A percentile compares a stretch with the other conserved stretches of the same genome.
Conservation (phyloP, 2,329 filamentous ascomycete genomes). For the Cylindrodendrum hubeiense region DNA sequence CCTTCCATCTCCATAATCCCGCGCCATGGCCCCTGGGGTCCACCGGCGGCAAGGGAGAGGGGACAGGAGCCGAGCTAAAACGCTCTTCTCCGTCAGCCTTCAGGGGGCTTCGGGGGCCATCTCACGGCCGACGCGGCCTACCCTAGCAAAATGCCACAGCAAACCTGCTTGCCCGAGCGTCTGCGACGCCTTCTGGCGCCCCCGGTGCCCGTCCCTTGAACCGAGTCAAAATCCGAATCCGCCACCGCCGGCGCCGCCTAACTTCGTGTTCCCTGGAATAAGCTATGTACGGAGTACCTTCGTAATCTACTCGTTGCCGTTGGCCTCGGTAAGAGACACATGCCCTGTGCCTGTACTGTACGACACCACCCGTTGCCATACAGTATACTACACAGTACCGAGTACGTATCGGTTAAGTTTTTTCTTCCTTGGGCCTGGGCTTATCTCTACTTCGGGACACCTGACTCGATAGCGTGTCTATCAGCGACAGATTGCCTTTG, state of each 20-base stretch:
- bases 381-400: no score
- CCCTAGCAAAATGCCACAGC: not conserved
- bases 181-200: conserved; percentile 12
- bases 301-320: conserved; percentile 30
- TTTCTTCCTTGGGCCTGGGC: conserved; percentile 27
- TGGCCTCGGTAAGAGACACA: conserved; percentile 33
- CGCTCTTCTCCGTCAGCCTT: conserved; percentile 33
- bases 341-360: conserved; percentile 35
- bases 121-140: conserved; percentile 15
- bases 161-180: conserved; percentile 2
- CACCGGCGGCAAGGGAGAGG: conserved; percentile 41
- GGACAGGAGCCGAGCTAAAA: conserved; percentile 40
- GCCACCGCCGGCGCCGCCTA: conserved; percentile 42
- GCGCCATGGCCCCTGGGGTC: conserved; percentile 32
- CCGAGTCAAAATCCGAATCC: conserved; percentile 43
- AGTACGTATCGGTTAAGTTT: conserved; percentile 29
- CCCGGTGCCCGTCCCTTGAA: conserved; percentile 39
- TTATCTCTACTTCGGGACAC: conserved; percentile 38
- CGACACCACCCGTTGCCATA: conserved; percentile 28
- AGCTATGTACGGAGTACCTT: conserved; percentile 20
- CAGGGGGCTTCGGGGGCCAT: conserved; percentile 25
- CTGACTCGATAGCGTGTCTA: conserved; percentile 28
- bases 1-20: conserved; percentile 23
- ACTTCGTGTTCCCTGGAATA: conserved; percentile 34
- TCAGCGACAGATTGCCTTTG: conserved; percentile 9